These are phyloP conservation scores for Pleurotus eryngii DNA, from an alignment of 768 basidiomycete genomes.

Conservation along the genomic window DNA sequence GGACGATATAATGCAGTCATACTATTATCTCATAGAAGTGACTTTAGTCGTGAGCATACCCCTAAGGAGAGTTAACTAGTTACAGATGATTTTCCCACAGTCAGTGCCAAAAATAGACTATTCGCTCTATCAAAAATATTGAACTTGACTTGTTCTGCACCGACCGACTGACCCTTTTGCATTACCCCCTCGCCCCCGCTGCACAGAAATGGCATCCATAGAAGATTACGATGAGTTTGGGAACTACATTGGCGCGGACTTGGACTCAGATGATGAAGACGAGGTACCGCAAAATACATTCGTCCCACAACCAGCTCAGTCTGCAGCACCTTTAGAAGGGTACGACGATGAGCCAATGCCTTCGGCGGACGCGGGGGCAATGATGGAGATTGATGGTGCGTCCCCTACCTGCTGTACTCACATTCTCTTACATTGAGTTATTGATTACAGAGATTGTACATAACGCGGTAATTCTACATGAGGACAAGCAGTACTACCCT, in stretches of 20 bases:
- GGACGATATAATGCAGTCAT: too few relatives aligned
- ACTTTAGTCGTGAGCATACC: too few relatives aligned
- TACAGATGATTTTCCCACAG: neutral
- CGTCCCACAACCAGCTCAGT: conserved; percentile 24
- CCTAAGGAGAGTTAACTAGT: too few relatives aligned
- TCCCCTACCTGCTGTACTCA: conserved; percentile 4
- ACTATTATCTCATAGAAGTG: too few relatives aligned
- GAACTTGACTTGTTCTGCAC: neutral
- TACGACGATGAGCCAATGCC: conserved; percentile 70
- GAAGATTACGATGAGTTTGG: conserved; percentile 95
- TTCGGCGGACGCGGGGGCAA: conserved; percentile 52
- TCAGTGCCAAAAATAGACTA: conserved; percentile 25
- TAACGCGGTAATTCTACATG: conserved; percentile 86
- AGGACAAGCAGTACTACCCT: conserved; percentile 98
- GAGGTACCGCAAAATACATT: conserved; percentile 53
- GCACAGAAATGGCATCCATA: conserved; percentile 43
- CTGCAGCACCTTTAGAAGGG: conserved; percentile 67
- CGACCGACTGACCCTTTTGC: neutral
- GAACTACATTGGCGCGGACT: conserved; percentile 95
- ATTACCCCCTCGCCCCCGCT: conserved; percentile 2
- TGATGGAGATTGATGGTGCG: conserved; percentile 85
- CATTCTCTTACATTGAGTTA: conserved; percentile 16
- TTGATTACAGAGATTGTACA: conserved; percentile 60
- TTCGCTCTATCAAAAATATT: neutral
- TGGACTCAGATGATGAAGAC: conserved; percentile 84